phyloP scores from a whole-genome alignment of 495 filamentous ascomycete genomes.

The Arthonia radiata region DNA sequence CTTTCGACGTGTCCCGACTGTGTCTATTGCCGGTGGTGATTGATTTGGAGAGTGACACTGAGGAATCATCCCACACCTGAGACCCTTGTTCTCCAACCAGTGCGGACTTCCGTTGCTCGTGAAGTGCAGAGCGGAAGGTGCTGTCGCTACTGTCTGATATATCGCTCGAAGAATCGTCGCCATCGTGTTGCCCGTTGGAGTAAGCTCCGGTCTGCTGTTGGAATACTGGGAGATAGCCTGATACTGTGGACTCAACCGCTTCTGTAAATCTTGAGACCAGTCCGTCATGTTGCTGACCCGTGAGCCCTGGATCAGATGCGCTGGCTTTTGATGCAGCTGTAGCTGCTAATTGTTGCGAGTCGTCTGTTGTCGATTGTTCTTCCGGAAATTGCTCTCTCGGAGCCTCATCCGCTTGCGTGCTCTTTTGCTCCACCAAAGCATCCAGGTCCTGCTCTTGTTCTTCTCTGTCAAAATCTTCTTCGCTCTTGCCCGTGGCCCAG shows the following conservation, averaged over 20 bases:
- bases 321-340: neutral
- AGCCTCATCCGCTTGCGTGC: constrained; percentile 1
- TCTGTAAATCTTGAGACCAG: constrained; percentile 4
- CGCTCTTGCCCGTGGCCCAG: constrained; percentile 48
- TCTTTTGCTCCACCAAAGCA: constrained; percentile 1
- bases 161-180: constrained; percentile 1
- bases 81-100: neutral
- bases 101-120: constrained; percentile 5
- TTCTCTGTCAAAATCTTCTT: constrained; percentile 18
- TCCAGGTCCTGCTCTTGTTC: constrained; percentile 9
- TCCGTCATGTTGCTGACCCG: constrained; percentile 2
- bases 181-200: constrained; percentile 1
- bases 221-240: constrained; percentile 5
- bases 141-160: constrained; percentile 4
- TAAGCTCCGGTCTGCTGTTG: no score
- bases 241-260: constrained; percentile 2
- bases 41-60: constrained; percentile 10
- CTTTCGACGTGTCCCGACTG: constrained; percentile 19
- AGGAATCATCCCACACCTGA: constrained; percentile 9
- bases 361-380: constrained; percentile 4
- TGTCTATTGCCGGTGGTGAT: constrained; percentile 7
- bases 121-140: constrained; percentile 15
- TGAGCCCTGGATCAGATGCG: constrained; percentile 1
- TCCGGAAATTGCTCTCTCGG: constrained; percentile 4
- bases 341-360: neutral